phyloP scores from a whole-genome alignment of 2,329 filamentous ascomycete genomes.

The Pochonia chlamydosporia region DNA sequence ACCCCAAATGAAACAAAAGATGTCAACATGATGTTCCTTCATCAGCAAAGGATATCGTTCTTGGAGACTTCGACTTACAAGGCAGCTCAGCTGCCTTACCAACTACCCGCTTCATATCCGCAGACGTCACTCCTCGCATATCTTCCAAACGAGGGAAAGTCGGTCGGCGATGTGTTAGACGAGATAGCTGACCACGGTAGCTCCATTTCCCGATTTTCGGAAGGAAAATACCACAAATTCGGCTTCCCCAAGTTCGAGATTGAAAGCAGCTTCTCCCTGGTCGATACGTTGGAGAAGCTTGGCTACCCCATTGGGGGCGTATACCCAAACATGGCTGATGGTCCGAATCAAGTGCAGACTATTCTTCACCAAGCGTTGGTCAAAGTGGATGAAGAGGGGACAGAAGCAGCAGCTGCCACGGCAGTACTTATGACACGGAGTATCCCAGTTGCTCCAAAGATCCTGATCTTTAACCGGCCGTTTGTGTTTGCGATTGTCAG shows the following conservation, averaged over 20 bases:
- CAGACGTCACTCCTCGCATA: neutral
- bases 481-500: neutral
- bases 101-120: neutral
- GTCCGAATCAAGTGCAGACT: neutral
- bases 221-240: neutral
- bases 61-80: neutral
- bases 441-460: neutral
- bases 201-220: neutral
- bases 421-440: neutral
- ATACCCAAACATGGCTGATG: neutral
- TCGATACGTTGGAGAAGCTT: neutral
- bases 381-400: neutral
- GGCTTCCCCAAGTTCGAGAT: neutral
- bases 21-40: neutral
- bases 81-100: neutral
- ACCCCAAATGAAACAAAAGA: neutral
- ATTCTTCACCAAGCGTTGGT: neutral
- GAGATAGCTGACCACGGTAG: neutral
- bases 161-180: neutral
- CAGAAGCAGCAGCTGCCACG: neutral
- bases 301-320: neutral
- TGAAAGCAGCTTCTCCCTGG: neutral
- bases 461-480: neutral
- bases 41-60: neutral
- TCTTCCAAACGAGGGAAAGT: neutral